phyloP scores from a whole-genome alignment of 1,139 yeast genomes.

The Lodderomyces metapsilosis region DNA sequence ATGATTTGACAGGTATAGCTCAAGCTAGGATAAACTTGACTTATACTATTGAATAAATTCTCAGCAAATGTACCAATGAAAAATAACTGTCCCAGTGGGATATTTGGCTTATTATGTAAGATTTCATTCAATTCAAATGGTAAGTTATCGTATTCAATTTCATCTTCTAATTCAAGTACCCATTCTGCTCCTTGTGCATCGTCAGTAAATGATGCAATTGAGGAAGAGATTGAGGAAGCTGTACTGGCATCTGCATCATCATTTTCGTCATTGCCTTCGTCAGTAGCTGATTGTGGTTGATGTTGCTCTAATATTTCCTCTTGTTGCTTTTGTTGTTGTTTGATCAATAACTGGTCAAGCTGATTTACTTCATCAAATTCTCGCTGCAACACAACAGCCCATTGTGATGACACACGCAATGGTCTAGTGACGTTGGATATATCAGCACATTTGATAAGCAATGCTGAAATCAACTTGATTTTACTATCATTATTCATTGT shows the following conservation, averaged over 20 bases:
- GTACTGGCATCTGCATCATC: background rate
- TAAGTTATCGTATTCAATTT: slow-evolving; percentile 27
- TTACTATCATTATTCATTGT: slow-evolving; percentile 21
- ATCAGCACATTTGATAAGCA: slow-evolving; percentile 89
- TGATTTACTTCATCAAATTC: slow-evolving; percentile 72
- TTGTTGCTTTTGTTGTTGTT: slow-evolving; percentile 12
- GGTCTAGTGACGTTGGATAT: slow-evolving; percentile 90
- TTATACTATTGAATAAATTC: slow-evolving; percentile 66
- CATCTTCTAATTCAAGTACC: slow-evolving; percentile 9
- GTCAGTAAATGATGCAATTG: background rate
- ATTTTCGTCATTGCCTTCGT: slow-evolving; percentile 15
- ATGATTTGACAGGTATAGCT: slow-evolving; percentile 51
- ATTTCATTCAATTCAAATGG: slow-evolving; percentile 36
- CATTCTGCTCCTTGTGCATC: slow-evolving; percentile 3
- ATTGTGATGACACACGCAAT: slow-evolving; percentile 69
- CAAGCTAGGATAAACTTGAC: slow-evolving; percentile 56
- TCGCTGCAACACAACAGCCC: slow-evolving; percentile 77
- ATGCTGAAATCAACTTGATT: slow-evolving; percentile 55
- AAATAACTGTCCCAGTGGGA: slow-evolving; percentile 63
- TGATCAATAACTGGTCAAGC: slow-evolving; percentile 47
- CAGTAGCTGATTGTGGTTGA: background rate
- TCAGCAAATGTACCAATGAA: slow-evolving; percentile 82
- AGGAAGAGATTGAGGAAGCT: background rate
- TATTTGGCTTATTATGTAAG: slow-evolving; percentile 46
- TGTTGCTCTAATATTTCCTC: background rate